These are phyloP conservation scores for Omphalea diandra DNA, from an alignment of 441 rosid genomes.

Conservation along the genomic window DNA sequence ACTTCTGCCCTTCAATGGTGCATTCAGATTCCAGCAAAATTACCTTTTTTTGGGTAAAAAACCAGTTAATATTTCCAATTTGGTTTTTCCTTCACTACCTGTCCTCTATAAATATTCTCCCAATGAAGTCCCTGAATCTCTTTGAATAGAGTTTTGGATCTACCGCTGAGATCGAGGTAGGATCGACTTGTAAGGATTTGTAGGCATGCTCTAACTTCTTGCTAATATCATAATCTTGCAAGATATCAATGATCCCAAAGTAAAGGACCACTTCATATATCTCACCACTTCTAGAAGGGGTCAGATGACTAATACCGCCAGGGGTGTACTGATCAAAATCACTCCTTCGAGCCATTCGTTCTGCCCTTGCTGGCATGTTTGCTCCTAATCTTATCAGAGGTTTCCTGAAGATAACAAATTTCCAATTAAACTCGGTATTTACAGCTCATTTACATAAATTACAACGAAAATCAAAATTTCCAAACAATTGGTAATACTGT, in stretches of 20 bases:
- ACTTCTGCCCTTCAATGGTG: background rate
- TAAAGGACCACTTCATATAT: slow-evolving; percentile 71
- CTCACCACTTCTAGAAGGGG: slow-evolving; percentile 44
- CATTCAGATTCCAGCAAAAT: slow-evolving; percentile 12
- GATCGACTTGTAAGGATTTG: slow-evolving; percentile 83
- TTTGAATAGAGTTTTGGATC: slow-evolving; percentile 90
- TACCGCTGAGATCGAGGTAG: slow-evolving; percentile 89
- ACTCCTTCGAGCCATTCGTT: slow-evolving; percentile 56
- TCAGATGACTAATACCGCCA: slow-evolving; percentile 43
- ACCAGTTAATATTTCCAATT: too few species aligned
- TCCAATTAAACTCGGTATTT: slow-evolving; percentile 5
- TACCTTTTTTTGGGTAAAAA: slow-evolving; percentile 3
- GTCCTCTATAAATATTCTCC: slow-evolving; percentile 81
- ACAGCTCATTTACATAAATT: slow-evolving; percentile 1
- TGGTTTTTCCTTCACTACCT: slow-evolving; percentile 25
- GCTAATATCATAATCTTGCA: slow-evolving; percentile 91
- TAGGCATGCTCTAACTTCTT: slow-evolving; percentile 94
- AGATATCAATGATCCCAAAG: slow-evolving; percentile 88
- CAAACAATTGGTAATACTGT: background rate
- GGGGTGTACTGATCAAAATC: slow-evolving; percentile 67
- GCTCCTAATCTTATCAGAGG: slow-evolving; percentile 83
- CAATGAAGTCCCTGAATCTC: slow-evolving; percentile 82
- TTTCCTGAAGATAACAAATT: slow-evolving; percentile 46
- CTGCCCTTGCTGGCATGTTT: slow-evolving; percentile 94
- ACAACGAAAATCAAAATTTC: background rate